Evolutionary conservation across 2,329 filamentous ascomycete genomes (phyloP), one percentile per base, ranked within the genome.

Genomic region (Apiospora sp.): DNA sequence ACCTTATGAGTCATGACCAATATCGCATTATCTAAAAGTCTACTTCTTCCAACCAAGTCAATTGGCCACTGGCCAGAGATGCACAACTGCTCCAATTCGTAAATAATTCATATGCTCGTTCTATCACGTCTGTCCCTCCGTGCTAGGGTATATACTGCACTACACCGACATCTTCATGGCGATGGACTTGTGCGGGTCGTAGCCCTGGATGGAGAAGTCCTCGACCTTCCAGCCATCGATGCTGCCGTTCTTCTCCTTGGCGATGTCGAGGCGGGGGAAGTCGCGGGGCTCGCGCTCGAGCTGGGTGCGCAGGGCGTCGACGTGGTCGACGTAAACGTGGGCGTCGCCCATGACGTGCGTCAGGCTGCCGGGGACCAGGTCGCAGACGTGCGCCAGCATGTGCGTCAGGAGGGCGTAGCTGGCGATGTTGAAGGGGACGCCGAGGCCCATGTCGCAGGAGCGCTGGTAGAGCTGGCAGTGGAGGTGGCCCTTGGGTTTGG

Each of bases 151-250:
- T 12, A 27, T 27, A 30, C 12, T 77, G 95, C 73, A 98, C 95
- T 77, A 95, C 73, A 98, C 96, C 80, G 94, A 97, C 96, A 99
- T 99, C 86, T 98, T 98, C 96, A 99, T 99, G 64, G 93, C 89
- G 84, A 99, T 97, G 6, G 89, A 89, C 85, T 95, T 96, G 82
- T 98, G 94, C 72, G 96, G 96, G 69, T 95, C 90, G 82, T 99
- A 99, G 0, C 93, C 95, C 79, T 93, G 88, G 7, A 99, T 89
- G 73, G 93, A 91, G 81, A 99, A 96, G 74, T 99, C 95, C 76
- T 97, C 94, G 1, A 91, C 86, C 81, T 90, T 92, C 95, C 96
- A 98, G 0, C 94, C 94, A 81, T 99, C 96, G 78, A 98, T 94
- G 76, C 89, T 93, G 1, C 93, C 92, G 0, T 91, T 90, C 74